Evolutionary conservation across 2,329 filamentous ascomycete genomes (phyloP).

Genomic region (Septoria linicola): DNA sequence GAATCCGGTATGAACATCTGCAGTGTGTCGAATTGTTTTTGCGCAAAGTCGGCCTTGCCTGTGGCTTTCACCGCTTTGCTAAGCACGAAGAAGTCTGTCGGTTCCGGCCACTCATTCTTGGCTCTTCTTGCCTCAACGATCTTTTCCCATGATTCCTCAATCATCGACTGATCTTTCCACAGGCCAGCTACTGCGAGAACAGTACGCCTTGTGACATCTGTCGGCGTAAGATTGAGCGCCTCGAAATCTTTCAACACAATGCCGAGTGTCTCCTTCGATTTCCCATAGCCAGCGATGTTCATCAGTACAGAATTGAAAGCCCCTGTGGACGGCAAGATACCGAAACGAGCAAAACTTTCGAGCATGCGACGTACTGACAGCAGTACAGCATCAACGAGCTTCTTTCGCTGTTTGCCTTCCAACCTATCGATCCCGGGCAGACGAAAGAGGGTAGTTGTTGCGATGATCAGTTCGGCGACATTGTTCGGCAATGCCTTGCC

Average conservation of each 20-base stretch:
- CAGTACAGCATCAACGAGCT: slow-evolving; percentile 30
- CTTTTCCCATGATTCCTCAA: slow-evolving; percentile 35
- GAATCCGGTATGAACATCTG: slow-evolving; percentile 14
- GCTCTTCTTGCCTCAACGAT: slow-evolving; percentile 27
- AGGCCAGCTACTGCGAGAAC: slow-evolving; percentile 39
- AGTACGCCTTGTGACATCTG: slow-evolving; percentile 37
- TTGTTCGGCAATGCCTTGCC: slow-evolving; percentile 39
- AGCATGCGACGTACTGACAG: slow-evolving; percentile 32
- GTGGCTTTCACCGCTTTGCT: slow-evolving; percentile 29
- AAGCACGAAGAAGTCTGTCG: slow-evolving; percentile 32
- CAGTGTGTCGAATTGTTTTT: slow-evolving; percentile 22
- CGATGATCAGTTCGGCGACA: slow-evolving; percentile 42
- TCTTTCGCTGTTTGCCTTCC: slow-evolving; percentile 22
- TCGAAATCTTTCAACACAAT: slow-evolving; percentile 34
- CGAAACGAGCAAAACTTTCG: slow-evolving; percentile 32
- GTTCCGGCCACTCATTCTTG: slow-evolving; percentile 19
- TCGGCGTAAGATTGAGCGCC: slow-evolving; percentile 31
- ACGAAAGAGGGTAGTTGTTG: slow-evolving; percentile 34
- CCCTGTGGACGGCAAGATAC: slow-evolving; percentile 30
- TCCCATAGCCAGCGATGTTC: slow-evolving; percentile 37
- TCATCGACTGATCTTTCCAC: slow-evolving; percentile 31
- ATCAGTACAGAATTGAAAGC: slow-evolving; percentile 43
- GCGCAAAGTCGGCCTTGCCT: slow-evolving; percentile 25
- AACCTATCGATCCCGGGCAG: slow-evolving; percentile 22
- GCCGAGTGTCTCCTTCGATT: slow-evolving; percentile 32